phyloP scores from a whole-genome alignment of 345 rosid genomes.

The Syzygium grande region DNA sequence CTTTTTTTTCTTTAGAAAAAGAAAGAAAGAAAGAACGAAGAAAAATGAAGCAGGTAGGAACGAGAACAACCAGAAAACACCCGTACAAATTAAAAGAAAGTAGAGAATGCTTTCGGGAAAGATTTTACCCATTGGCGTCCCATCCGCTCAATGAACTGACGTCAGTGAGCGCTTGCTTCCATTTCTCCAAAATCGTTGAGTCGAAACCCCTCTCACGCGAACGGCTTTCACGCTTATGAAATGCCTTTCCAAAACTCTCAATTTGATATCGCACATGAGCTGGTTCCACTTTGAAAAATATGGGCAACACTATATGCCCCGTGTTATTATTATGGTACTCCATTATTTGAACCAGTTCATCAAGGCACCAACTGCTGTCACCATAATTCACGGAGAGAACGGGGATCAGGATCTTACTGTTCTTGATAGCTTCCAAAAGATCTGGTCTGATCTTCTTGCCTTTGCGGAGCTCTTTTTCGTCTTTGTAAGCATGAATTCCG shows the following conservation, averaged over 20 bases:
- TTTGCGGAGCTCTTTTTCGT: neutral
- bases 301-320: neutral
- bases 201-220: neutral
- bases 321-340: neutral
- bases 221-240: neutral
- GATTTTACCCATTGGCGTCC: neutral
- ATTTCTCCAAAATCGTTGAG: neutral
- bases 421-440: neutral
- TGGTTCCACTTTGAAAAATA: neutral
- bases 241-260: neutral
- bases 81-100: neutral
- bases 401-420: neutral
- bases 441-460: neutral
- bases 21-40: neutral
- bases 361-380: neutral
- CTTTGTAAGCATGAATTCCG: neutral
- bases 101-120: neutral
- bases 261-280: neutral
- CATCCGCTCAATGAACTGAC: neutral
- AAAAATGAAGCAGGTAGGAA: neutral
- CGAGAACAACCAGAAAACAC: neutral
- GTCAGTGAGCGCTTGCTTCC: neutral
- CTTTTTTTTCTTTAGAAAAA: too few species aligned
- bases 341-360: neutral
- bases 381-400: neutral